A percentile compares a stretch with the other conserved stretches of the same genome.
phyloP scores from a whole-genome alignment of 106 monocot genomes.

The Platanthera guangdongensis region DNA sequence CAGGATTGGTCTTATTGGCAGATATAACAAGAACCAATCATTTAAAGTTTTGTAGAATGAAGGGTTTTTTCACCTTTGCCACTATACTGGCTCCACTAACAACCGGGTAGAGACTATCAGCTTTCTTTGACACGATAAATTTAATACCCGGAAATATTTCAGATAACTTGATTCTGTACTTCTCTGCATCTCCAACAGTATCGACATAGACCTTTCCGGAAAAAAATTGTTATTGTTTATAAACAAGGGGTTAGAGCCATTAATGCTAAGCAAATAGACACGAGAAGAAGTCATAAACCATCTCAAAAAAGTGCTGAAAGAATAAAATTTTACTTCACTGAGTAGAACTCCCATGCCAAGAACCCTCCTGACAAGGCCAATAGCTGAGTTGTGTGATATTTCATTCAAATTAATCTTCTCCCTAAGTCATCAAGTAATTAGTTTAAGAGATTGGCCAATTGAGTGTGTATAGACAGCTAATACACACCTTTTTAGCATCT shows the following conservation, averaged over 20 bases:
- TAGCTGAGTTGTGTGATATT: conserved; percentile 95
- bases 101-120: conserved; percentile 92
- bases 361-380: conserved; percentile 78
- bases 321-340: conserved; percentile 52
- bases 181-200: conserved; percentile 97
- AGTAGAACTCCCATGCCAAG: conserved; percentile 78
- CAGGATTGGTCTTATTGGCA: background rate
- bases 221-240: conserved; percentile 4
- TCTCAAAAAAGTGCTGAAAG: background rate
- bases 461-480: background rate
- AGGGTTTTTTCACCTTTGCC: conserved; percentile 60
- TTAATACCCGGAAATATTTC: conserved; percentile 79
- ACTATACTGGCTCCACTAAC: conserved; percentile 99
- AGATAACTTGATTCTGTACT: conserved; percentile 69
- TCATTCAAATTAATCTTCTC: conserved; percentile 91
- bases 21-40: background rate
- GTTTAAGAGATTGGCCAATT: background rate
- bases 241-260: background rate
- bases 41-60: background rate
- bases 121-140: conserved; percentile 89
- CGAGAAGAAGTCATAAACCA: background rate
- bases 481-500: conserved; percentile 77
- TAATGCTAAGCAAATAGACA: conserved; percentile 3
- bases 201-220: conserved; percentile 74
- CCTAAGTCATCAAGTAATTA: conserved; percentile 31